A percentile compares a stretch with the other conserved stretches of the same genome.
These are phyloP conservation scores for Colletotrichum shisoi DNA, from an alignment of 2,329 filamentous ascomycete species.

Conservation along the genomic window DNA sequence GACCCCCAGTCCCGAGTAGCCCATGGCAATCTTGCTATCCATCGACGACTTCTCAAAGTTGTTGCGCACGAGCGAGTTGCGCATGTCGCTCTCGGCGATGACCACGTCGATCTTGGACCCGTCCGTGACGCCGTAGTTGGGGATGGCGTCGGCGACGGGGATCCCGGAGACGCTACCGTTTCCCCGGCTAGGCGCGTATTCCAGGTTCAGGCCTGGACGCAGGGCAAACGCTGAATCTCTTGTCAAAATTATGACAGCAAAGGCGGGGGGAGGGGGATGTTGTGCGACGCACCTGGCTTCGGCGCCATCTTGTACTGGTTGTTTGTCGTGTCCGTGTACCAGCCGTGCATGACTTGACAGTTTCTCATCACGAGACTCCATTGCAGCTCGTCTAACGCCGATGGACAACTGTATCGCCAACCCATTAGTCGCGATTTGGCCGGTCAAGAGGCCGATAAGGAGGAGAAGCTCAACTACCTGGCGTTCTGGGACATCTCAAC, in stretches of 20 bases:
- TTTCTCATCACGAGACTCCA: constrained; percentile 22
- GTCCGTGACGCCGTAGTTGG: constrained; percentile 22
- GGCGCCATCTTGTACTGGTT: constrained; percentile 21
- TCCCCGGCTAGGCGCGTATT: background rate
- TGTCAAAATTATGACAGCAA: background rate
- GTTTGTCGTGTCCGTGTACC: constrained; percentile 5
- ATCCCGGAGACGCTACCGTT: background rate
- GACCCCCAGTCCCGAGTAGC: constrained; percentile 15
- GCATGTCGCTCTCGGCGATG: constrained; percentile 3
- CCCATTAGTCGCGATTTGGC: too few relatives aligned
- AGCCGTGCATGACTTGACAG: constrained; percentile 26
- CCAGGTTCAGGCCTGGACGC: background rate
- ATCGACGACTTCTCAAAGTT: constrained; percentile 18
- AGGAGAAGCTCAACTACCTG: background rate
- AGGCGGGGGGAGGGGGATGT: background rate
- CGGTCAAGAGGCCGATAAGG: background rate
- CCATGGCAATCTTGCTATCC: constrained; percentile 6
- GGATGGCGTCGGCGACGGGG: constrained; percentile 10
- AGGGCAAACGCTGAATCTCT: background rate
- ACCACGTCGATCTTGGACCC: constrained; percentile 16
- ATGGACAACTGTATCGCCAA: background rate
- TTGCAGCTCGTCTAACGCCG: constrained; percentile 1
- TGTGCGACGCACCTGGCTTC: background rate
- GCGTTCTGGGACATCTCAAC: constrained; percentile 2
- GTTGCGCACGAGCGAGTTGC: constrained; percentile 16